Evolutionary conservation across 176 grass and related monocot genomes (phyloP).

Genomic region (Urochloa ruziziensis): DNA sequence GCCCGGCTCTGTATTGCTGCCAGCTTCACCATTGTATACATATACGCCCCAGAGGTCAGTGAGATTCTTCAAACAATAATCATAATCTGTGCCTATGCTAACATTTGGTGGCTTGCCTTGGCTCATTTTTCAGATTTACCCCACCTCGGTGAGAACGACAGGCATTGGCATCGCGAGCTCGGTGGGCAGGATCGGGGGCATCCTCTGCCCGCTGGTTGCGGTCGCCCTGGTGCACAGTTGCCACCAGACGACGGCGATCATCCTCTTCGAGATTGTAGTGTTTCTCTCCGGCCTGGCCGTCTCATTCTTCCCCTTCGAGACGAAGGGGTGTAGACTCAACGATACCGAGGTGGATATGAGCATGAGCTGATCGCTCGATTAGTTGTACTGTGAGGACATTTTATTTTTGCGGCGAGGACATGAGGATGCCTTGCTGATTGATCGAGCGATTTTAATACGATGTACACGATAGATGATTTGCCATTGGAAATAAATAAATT

Average conservation of each 20-base stretch:
- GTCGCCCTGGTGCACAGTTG: constrained; percentile 82
- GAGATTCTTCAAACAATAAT: constrained; percentile 4
- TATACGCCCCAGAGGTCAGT: constrained; percentile 95
- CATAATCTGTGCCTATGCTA: neutral
- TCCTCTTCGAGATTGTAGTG: constrained; percentile 85
- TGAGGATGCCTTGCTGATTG: neutral
- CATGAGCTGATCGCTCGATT: constrained; percentile 34
- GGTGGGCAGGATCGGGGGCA: constrained; percentile 86
- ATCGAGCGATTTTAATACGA: neutral
- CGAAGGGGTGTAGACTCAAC: constrained; percentile 60
- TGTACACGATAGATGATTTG: neutral
- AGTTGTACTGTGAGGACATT: neutral
- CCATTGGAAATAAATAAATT: neutral
- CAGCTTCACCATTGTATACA: constrained; percentile 89
- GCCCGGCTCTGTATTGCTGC: constrained; percentile 83
- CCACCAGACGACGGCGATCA: constrained; percentile 67
- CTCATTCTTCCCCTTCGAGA: constrained; percentile 86
- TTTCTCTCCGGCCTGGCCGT: constrained; percentile 77
- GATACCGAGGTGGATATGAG: constrained; percentile 57
- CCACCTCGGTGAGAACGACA: constrained; percentile 68
- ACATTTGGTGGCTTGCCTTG: neutral
- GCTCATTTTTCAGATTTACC: constrained; percentile 63
- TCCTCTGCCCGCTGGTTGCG: constrained; percentile 85
- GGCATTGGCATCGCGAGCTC: constrained; percentile 85
- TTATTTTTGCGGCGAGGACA: neutral